Conservation (phyloP, 2,329 filamentous ascomycete species). For the Ilyonectria destructans region DNA sequence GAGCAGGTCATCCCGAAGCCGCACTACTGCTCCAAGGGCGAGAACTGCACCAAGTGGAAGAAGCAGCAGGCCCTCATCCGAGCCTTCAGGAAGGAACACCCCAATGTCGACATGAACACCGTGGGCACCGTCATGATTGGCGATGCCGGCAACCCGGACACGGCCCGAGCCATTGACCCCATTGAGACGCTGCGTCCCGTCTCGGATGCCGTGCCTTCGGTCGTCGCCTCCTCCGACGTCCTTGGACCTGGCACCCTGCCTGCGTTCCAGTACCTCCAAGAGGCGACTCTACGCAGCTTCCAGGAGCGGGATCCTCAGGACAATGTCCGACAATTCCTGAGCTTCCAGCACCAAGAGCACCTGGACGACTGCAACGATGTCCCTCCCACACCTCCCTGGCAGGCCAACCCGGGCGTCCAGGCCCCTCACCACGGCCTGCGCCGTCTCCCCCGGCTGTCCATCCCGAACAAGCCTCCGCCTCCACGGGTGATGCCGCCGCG, state of each 20-base stretch:
- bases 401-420: conserved; percentile 69
- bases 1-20: conserved; percentile 90
- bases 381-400: conserved; percentile 80
- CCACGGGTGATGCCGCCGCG: conserved; percentile 49
- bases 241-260: conserved; percentile 79
- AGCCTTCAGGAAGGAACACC: conserved; percentile 82
- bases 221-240: conserved; percentile 93
- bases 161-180: conserved; percentile 71
- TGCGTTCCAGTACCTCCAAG: conserved; percentile 80
- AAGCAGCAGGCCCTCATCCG: conserved; percentile 86
- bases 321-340: conserved; percentile 92
- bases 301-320: conserved; percentile 88
- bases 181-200: conserved; percentile 75
- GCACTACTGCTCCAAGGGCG: conserved; percentile 89
- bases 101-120: conserved; percentile 69
- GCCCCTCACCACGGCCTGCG: conserved; percentile 71
- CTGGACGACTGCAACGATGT: conserved; percentile 67
- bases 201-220: conserved; percentile 84
- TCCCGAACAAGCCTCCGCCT: conserved; percentile 62
- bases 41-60: conserved; percentile 86
- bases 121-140: conserved; percentile 84
- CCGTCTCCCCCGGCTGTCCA: conserved; percentile 74
- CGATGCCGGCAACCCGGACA: conserved; percentile 83
- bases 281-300: conserved; percentile 79
- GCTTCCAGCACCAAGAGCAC: conserved; percentile 78